Conservation (phyloP, 2,329 filamentous ascomycete species). For the Zymoseptoria ardabiliae region DNA sequence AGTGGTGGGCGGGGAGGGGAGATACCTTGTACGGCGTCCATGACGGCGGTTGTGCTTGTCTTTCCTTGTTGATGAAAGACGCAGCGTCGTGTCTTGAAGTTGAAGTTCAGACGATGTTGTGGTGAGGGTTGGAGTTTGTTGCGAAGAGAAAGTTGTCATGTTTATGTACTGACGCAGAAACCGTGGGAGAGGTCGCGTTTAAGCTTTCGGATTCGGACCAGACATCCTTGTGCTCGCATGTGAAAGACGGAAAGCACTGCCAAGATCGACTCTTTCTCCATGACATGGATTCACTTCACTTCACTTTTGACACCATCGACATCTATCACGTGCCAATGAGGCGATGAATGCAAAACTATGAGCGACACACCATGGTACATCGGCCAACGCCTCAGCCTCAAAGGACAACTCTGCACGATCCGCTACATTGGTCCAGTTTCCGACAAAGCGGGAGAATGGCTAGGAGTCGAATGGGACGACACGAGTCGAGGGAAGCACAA, state of each 20-base stretch:
- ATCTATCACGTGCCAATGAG: not conserved
- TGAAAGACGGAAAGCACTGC: not conserved
- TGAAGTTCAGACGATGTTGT: not conserved
- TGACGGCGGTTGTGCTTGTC: slow-evolving; percentile 5
- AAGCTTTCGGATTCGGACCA: not conserved
- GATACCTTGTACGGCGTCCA: slow-evolving; percentile 28
- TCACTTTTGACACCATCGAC: not conserved
- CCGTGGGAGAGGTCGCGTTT: not conserved
- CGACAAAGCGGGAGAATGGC: slow-evolving; percentile 71
- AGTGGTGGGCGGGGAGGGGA: not conserved
- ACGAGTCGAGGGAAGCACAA: slow-evolving; percentile 79
- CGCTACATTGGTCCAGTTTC: slow-evolving; percentile 72
- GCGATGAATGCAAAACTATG: not conserved
- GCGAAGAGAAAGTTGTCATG: not conserved
- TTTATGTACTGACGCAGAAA: not conserved
- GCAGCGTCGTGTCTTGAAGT: not conserved
- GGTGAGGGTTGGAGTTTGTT: not conserved
- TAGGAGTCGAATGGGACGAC: slow-evolving; percentile 97
- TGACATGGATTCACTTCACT: not conserved
- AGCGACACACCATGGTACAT: slow-evolving; percentile 6
- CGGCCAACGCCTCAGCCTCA: slow-evolving; percentile 74
- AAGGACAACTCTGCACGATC: slow-evolving; percentile 71
- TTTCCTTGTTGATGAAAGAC: not conserved
- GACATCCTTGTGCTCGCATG: not conserved
- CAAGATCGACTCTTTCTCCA: not conserved